phyloP scores from a whole-genome alignment of 306 rosid species.

The Corylus avellana region DNA sequence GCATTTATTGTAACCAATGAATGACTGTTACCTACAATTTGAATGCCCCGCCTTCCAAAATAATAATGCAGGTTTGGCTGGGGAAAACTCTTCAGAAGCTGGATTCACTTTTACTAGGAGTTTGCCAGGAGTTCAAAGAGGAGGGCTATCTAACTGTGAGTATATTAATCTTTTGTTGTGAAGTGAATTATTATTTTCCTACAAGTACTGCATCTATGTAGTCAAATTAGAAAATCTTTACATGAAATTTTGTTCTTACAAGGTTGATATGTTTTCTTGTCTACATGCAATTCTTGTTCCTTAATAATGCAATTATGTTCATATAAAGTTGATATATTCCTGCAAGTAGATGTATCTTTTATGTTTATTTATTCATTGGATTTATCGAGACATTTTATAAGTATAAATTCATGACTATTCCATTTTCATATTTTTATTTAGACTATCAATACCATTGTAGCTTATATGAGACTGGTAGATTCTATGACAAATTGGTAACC shows the following conservation, averaged over 20 bases:
- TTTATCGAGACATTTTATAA: neutral
- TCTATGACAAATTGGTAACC: neutral
- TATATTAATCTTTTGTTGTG: conserved; percentile 30
- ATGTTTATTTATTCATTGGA: neutral
- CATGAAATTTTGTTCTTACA: neutral
- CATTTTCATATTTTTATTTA: neutral
- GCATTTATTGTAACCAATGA: conserved; percentile 15
- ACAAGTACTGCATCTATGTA: conserved; percentile 17
- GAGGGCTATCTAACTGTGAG: conserved; percentile 85
- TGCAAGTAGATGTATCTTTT: neutral
- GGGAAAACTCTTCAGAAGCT: conserved; percentile 88
- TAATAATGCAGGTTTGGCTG: conserved; percentile 74
- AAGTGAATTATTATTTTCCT: conserved; percentile 23
- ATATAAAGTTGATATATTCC: neutral
- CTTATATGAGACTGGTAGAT: neutral
- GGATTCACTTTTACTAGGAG: conserved; percentile 92
- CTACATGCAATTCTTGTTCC: too few relatives aligned
- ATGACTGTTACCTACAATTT: conserved; percentile 24
- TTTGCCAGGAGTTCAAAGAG: conserved; percentile 92
- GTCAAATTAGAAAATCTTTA: neutral
- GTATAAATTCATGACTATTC: neutral
- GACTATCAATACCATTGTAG: neutral
- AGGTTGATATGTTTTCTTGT: neutral
- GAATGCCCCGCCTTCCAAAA: conserved; percentile 3
- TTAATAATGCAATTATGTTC: neutral